Evolutionary conservation across 176 grass and related monocot genomes (phyloP).

Genomic region (Canna indica): DNA sequence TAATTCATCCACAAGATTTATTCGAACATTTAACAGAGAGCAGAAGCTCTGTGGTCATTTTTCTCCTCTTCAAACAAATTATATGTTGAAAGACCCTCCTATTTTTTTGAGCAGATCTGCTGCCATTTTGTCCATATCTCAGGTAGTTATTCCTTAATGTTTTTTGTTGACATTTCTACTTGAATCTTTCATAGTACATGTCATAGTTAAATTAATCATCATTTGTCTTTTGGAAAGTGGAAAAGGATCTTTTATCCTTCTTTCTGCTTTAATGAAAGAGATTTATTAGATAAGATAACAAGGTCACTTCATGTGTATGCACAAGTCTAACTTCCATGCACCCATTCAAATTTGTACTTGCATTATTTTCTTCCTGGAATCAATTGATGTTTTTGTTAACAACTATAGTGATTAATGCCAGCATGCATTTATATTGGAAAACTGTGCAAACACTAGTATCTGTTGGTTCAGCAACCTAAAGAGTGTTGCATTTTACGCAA

Average conservation of each 20-base stretch:
- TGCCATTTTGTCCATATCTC: constrained; percentile 58
- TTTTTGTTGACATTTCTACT: not conserved
- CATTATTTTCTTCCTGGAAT: too few relatives aligned
- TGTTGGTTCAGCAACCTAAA: too few relatives aligned
- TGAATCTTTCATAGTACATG: not conserved
- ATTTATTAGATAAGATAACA: not conserved
- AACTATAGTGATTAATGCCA: too few relatives aligned
- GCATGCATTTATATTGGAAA: too few relatives aligned
- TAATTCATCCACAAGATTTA: constrained; percentile 26
- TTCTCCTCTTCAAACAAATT: constrained; percentile 49
- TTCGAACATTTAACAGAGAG: constrained; percentile 34
- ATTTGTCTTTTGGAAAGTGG: not conserved
- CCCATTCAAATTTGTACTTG: too few relatives aligned
- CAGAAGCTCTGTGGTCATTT: constrained; percentile 41
- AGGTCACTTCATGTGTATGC: not conserved
- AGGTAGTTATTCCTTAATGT: constrained; percentile 29
- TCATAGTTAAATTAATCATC: not conserved
- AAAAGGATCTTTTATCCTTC: not conserved
- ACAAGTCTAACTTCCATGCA: not conserved
- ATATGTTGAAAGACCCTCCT: constrained; percentile 42
- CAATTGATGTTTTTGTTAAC: too few relatives aligned
- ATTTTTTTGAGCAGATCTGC: constrained; percentile 46
- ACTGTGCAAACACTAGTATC: too few relatives aligned
- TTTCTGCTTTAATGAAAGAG: not conserved
- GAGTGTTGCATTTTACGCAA: too few relatives aligned